Evolutionary conservation across 2,329 filamentous ascomycete genomes (phyloP), one percentile per base, ranked within the genome.

Genomic region (Phoma sp.): DNA sequence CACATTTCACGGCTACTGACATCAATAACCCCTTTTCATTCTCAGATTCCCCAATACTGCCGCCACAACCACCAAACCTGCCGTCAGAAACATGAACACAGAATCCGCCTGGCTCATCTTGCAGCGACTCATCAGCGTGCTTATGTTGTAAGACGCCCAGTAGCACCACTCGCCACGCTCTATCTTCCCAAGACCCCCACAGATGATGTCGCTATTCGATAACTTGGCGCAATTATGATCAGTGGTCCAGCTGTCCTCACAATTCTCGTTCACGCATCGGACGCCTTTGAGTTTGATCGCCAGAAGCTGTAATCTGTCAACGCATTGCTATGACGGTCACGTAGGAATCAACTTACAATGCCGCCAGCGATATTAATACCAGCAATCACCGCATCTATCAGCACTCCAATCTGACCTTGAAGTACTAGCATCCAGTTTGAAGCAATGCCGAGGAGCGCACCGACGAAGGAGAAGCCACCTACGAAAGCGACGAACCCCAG

Each of bases 41-140:
- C 39, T 45, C 28, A 40, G 6, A 14, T 18, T 48, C 0, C 32
- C 51, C 17, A 45, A 6, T 7, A 12, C 15, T 4, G 23, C 33
- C 9, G 12, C 32, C 6, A 6, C 62, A 15, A 57, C 34, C n/a
- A 67, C 39, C 18, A 65, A 29, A 9, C 58, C 32, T 11, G 59
- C 57, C 1, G 57, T 61, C 15, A 69, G 7, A 21, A 68, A 67
- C 66, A 71, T 67, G 32, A 72, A 68, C 1, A 57, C 67, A 2
- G 60, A 36, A 15, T 69, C 66, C 4, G 69, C 67, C 38, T 64
- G 53, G 30, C 47, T 56, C 39, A 60, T 47, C 39, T 42, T 62
- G 46, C 68, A 71, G 15, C 60, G 60, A 5, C 52, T 52, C 6
- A 55, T 3, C 21, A 66, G 14, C 12, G 34, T 38, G 15, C 39